Evolutionary conservation across 2,329 filamentous ascomycete species (phyloP).

Genomic region (Ascochyta viciae-villosae): DNA sequence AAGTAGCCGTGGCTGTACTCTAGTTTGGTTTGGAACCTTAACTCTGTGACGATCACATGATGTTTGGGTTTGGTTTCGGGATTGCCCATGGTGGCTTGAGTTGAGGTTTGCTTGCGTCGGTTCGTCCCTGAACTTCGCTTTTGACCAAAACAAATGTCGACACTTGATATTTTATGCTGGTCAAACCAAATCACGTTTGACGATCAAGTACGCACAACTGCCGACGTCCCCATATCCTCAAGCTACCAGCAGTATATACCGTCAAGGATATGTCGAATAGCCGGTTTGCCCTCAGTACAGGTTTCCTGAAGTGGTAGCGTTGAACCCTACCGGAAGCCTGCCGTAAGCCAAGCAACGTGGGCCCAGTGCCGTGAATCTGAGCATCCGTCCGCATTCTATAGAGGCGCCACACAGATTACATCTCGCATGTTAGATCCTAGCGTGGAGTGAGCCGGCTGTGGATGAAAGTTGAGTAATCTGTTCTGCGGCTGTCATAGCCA

Average conservation of each 20-base stretch:
- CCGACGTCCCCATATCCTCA: neutral
- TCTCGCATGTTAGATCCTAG: slow-evolving; percentile 18
- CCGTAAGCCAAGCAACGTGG: slow-evolving; percentile 1
- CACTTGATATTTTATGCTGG: neutral
- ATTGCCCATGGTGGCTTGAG: slow-evolving; percentile 2
- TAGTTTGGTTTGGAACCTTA: neutral
- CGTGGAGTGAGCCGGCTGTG: neutral
- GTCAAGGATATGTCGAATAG: neutral
- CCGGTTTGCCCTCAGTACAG: neutral
- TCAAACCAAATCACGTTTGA: neutral
- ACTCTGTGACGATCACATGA: neutral
- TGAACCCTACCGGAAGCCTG: neutral
- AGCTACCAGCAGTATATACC: neutral
- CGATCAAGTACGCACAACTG: slow-evolving; percentile 2
- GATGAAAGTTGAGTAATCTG: neutral
- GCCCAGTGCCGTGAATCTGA: slow-evolving; percentile 7
- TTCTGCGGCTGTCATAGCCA: neutral
- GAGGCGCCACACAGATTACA: slow-evolving; percentile 18
- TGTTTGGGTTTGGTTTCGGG: neutral
- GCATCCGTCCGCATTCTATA: slow-evolving; percentile 9
- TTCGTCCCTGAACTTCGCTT: neutral
- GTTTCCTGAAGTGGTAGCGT: neutral
- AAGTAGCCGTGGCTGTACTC: neutral
- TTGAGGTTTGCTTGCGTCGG: neutral
- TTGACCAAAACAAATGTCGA: neutral